Evolutionary conservation across 2,329 filamentous ascomycete genomes (phyloP), one percentile per base, ranked within the genome.

Genomic region (Ceratocystis ficicola): DNA sequence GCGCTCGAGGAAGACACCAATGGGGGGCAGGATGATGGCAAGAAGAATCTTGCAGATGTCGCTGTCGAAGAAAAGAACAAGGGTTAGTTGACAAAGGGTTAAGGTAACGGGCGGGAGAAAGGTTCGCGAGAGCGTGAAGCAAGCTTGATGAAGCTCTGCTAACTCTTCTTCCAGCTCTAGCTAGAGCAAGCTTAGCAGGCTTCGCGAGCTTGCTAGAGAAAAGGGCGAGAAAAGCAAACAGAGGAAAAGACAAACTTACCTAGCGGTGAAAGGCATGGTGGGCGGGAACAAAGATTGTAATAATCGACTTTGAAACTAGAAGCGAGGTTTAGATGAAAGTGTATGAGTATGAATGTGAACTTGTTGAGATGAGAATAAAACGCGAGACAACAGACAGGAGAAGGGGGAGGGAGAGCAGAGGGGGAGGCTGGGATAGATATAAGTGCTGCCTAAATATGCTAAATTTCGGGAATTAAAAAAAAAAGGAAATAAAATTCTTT

Each of bases 1-100:
- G 72, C 88, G 86, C 86, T 96, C 91, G 71, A 96, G 88, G 83
- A 95, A 94, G 75, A 96, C 91, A 80, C 91, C 91, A 66, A 96
- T 79, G 75, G 91, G 91, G 66, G 91, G 91, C 70, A 96, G 85
- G 79, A 96, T 80, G 81, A 96, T 81, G 81, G 91, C 91, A 79
- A 95, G 83, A 78, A 95, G 83, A 81, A 85, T 83, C 77, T 85
- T 85, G 81, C 79, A 82, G 71, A 85, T 83, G 70, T 85, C 82
- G 72, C 76, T 78, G 55, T 41, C 1, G 62, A 25, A 15, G 36
- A n/a, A 22, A n/a, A 63, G 62, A 64, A 48, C 4, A 41, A n/a
- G 15, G 17, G 65, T 68, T 63, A 68, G 67, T 30, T 48, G 3
- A 6, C 7, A 12, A 5, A 59, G 12, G 15, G 28, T 36, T 20